Conservation (phyloP, 768 basidiomycete species). For the Phaeolepiota aurea region DNA sequence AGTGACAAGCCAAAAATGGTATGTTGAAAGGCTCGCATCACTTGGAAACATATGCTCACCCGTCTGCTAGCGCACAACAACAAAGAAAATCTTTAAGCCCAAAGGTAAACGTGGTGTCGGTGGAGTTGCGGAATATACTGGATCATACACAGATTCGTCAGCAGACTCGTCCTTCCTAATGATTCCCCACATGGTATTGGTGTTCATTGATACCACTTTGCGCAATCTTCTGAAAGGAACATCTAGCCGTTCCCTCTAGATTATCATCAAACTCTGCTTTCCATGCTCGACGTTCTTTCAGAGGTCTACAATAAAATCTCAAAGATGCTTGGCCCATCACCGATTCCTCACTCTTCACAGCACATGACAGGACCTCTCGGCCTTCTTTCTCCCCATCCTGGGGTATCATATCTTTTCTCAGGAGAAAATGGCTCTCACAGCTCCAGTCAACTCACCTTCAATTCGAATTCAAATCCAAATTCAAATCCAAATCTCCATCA, state of each 20-base stretch:
- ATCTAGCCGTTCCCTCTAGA: constrained; percentile 82
- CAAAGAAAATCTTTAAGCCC: constrained; percentile 52
- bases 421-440: constrained; percentile 24
- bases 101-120: constrained; percentile 49
- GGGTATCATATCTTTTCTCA: constrained; percentile 73
- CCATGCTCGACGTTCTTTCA: constrained; percentile 82
- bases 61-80: constrained; percentile 13
- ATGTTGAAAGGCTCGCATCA: constrained; percentile 12
- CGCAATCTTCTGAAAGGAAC: constrained; percentile 3
- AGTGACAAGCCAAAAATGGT: constrained; percentile 71
- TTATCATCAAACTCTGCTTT: constrained; percentile 83
- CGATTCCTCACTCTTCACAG: constrained; percentile 55
- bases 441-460: constrained; percentile 10
- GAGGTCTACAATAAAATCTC: constrained; percentile 86
- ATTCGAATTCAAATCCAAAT: constrained; percentile 20
- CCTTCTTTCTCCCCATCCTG: constrained; percentile 68
- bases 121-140: constrained; percentile 50
- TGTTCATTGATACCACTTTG: constrained; percentile 6
- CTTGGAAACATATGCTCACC: no score
- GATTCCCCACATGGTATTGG: constrained; percentile 67
- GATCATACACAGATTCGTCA: constrained; percentile 46
- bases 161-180: constrained; percentile 65
- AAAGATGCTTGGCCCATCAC: constrained; percentile 75
- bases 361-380: constrained; percentile 77
- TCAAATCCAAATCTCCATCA: constrained; percentile 29